phyloP scores from a whole-genome alignment of 345 rosid genomes.

The Eucalyptus cloeziana region DNA sequence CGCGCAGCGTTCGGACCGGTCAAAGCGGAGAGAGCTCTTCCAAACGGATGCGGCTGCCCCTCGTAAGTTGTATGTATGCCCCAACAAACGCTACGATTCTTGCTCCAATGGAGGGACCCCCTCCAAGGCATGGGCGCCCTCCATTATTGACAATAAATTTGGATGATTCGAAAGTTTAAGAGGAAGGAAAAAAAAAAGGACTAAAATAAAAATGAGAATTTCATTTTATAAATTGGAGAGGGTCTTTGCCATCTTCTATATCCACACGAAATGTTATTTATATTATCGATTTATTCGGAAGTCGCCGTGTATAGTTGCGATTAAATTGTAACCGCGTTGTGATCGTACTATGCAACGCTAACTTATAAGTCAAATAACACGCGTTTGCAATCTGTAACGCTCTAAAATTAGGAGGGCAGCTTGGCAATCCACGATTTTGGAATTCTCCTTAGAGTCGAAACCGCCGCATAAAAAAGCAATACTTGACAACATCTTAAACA shows the following conservation, averaged over 20 bases:
- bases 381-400: not conserved
- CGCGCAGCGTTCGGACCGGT: not conserved
- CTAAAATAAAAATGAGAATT: not conserved
- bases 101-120: not conserved
- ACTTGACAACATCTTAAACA: fast-evolving
- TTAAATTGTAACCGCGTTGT: fast-evolving
- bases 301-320: fast-evolving
- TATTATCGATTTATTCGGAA: not conserved
- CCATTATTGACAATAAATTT: not conserved
- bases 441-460: not conserved
- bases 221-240: not conserved
- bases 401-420: not conserved
- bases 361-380: fast-evolving
- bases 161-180: not conserved
- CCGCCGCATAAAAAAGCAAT: fast-evolving
- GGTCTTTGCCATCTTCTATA: not conserved
- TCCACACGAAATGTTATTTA: not conserved
- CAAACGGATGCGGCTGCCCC: not conserved
- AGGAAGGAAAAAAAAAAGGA: not conserved
- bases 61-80: not conserved
- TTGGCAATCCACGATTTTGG: not conserved
- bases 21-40: not conserved
- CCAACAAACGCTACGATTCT: not conserved
- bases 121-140: not conserved
- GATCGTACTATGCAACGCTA: fast-evolving